Base-by-base conservation (phyloP, 2,329 filamentous ascomycete genomes). In the Acephala macrosclerotiorum region DNA sequence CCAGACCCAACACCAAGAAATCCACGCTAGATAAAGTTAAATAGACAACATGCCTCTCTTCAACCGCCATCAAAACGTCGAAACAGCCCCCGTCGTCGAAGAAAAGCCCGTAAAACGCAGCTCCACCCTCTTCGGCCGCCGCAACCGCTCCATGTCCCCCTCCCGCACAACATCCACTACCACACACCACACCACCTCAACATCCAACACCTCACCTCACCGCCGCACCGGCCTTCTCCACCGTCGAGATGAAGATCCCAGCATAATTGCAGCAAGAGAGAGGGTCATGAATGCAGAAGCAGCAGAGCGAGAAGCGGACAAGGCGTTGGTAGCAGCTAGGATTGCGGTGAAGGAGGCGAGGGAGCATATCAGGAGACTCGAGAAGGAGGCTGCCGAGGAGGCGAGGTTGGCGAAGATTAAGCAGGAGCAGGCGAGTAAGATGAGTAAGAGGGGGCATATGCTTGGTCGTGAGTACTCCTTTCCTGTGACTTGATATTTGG, bases 231-330 rank as follows among this genome's bases (percentile, higher is more conserved):
- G 72, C 38, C 64, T 81, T 64, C 80, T 85, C 70, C 80, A 77
- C 70, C 77, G 79, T 66, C 72, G 78, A 55, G 80, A 84, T 55
- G 82, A 89, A 68, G 89, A 92, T 77, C 86, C 88, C 0, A 85
- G 81, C 68, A 91, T 92, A 73, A 72, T 84, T 1, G 81, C 84
- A 25, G 89, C 89, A 0, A 81, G 86, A 3, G 85, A 91, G 77
- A 84, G 85, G 38, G 85, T 92, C 22, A 80, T 87, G 70, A 78
- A 79, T 55, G 90, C 90, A 33, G 89, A 92, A 78, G 75, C 79
- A 0, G 87, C 89, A 0, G 89, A 92, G 78, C 78, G 80, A 7
- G 87, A 91, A 20, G 90, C 89, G 0, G 89, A 91, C 71, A 81
- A 84, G 2, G 90, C 89, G 0, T 77, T 91, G 16, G 80, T 84